Conservation (phyloP, 129 eudicot genomes). For the Deinandra increscens region DNA sequence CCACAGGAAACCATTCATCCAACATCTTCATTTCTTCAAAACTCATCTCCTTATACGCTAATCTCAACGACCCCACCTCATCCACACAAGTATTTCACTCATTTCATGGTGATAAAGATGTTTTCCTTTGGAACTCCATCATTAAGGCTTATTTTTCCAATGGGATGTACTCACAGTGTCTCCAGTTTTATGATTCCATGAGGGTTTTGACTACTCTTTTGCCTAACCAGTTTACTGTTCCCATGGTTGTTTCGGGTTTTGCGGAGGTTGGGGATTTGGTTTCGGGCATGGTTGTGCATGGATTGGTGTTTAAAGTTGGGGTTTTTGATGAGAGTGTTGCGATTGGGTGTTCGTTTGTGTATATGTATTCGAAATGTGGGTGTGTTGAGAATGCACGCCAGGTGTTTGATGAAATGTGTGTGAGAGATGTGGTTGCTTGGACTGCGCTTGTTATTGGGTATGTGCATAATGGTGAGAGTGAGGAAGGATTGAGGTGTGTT, state of each 20-base stretch:
- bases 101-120: conserved; percentile 42
- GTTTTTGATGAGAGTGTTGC: conserved; percentile 46
- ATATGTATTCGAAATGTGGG: conserved; percentile 77
- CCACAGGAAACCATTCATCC: conserved; percentile 49
- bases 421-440: conserved; percentile 79
- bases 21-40: conserved; percentile 70
- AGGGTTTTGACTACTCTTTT: conserved; percentile 26
- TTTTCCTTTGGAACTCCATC: conserved; percentile 71
- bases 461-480: conserved; percentile 68
- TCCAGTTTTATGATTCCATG: conserved; percentile 52
- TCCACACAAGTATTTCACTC: conserved; percentile 50
- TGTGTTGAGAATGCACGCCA: conserved; percentile 40
- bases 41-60: conserved; percentile 63
- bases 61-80: conserved; percentile 35
- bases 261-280: conserved; percentile 50
- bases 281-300: conserved; percentile 48
- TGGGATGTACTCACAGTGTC: conserved; percentile 41
- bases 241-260: conserved; percentile 74
- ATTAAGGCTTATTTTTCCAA: conserved; percentile 68
- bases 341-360: conserved; percentile 59
- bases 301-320: conserved; percentile 54
- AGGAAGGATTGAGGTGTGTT: conserved; percentile 53
- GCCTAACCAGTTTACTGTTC: conserved; percentile 63
- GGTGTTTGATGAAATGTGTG: conserved; percentile 71
- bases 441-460: conserved; percentile 85